phyloP scores from a whole-genome alignment of 306 rosid species.

The Hippophae tibetana region DNA sequence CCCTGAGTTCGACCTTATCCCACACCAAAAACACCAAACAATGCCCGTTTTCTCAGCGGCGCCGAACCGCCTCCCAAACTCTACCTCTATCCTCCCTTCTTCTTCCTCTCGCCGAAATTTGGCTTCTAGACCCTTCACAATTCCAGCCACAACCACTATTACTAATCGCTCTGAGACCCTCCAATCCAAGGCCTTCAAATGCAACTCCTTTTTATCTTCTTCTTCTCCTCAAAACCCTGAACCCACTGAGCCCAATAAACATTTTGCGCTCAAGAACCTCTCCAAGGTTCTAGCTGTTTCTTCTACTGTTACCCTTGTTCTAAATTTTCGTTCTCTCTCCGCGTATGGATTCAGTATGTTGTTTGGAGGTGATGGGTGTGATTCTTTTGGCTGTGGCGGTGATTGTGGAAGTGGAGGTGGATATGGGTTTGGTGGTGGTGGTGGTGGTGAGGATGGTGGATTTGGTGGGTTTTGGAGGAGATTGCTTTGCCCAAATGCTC shows the following conservation, averaged over 20 bases:
- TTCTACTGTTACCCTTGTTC: conserved; percentile 50
- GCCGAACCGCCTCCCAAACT: conserved; percentile 33
- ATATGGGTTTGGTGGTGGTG: conserved; percentile 27
- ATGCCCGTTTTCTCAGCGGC: conserved; percentile 52
- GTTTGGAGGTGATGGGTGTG: no score
- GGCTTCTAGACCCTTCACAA: neutral
- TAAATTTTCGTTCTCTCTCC: conserved; percentile 20
- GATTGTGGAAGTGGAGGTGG: conserved; percentile 22
- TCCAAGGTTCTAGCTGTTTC: conserved; percentile 45
- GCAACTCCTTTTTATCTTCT: conserved; percentile 16
- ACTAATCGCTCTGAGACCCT: conserved; percentile 16
- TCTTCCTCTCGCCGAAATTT: conserved; percentile 16
- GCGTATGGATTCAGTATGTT: conserved; percentile 17
- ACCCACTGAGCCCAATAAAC: conserved; percentile 6
- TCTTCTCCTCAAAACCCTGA: conserved; percentile 25
- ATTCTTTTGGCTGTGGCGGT: neutral
- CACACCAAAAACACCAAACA: conserved; percentile 15
- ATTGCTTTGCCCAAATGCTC: conserved; percentile 40
- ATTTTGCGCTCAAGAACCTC: conserved; percentile 32
- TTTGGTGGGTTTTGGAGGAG: conserved; percentile 51
- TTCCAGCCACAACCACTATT: conserved; percentile 6
- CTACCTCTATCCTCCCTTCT: conserved; percentile 20
- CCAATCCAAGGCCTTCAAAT: conserved; percentile 9
- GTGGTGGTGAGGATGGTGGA: conserved; percentile 37
- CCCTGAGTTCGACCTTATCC: conserved; percentile 9